Percentiles rank a stretch among this genome's conserved stretches.
Conservation (phyloP, 306 rosid genomes). For the Trifolium fragiferum region DNA sequence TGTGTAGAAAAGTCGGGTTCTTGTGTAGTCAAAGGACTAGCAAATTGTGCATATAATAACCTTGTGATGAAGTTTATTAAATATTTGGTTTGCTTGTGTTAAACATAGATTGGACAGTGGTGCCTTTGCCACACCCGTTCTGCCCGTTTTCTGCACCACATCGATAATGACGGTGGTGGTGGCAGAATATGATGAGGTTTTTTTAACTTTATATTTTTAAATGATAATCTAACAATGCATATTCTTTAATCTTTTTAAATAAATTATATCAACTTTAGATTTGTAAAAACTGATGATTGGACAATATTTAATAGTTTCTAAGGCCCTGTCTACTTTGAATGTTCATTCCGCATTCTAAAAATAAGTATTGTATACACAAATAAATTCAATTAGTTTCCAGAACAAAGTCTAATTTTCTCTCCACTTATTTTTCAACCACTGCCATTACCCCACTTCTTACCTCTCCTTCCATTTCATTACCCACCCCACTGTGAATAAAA, state of each 20-base stretch:
- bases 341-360: too few relatives aligned
- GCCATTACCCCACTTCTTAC: not conserved
- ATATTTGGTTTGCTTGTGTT: too few relatives aligned
- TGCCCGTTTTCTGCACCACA: not conserved
- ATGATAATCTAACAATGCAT: not conserved
- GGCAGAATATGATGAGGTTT: not conserved
- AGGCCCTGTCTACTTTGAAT: too few relatives aligned
- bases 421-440: not conserved
- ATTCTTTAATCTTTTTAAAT: not conserved
- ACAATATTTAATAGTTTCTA: too few relatives aligned
- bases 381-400: not conserved
- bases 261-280: not conserved
- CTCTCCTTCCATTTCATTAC: conserved; percentile 10
- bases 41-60: too few relatives aligned
- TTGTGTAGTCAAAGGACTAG: not conserved
- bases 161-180: not conserved
- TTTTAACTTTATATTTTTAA: not conserved
- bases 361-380: not conserved
- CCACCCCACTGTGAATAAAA: not conserved
- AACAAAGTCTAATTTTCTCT: not conserved
- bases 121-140: not conserved
- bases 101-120: not conserved
- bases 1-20: not conserved
- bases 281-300: too few relatives aligned
- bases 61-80: too few relatives aligned